phyloP scores from a whole-genome alignment of 2,329 filamentous ascomycete species.

The Pezicula neosporulosa region DNA sequence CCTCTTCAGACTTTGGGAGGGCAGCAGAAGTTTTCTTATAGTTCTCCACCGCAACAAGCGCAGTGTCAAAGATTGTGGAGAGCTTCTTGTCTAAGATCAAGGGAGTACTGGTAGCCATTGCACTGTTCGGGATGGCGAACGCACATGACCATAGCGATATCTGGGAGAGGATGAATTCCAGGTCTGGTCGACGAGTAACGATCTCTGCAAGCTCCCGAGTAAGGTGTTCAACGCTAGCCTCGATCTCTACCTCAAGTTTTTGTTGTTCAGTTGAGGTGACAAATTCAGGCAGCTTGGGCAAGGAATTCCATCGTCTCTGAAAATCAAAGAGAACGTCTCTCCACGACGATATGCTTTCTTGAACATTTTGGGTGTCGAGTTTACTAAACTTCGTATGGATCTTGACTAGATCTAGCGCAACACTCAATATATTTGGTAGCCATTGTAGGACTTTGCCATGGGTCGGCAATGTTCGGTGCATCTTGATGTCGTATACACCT shows the following conservation, averaged over 20 bases:
- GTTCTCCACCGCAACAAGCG: constrained; percentile 77
- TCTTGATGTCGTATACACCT: constrained; percentile 15
- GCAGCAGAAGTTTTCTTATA: constrained; percentile 53
- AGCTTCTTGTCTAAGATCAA: constrained; percentile 53
- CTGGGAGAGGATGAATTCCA: constrained; percentile 64
- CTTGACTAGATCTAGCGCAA: constrained; percentile 58
- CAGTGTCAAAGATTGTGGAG: constrained; percentile 65
- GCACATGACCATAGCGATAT: constrained; percentile 60
- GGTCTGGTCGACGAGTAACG: constrained; percentile 47
- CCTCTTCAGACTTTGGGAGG: constrained; percentile 56
- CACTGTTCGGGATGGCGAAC: constrained; percentile 9
- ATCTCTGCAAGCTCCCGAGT: constrained; percentile 35
- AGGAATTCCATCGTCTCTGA: constrained; percentile 35
- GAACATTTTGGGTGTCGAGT: constrained; percentile 41
- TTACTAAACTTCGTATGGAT: constrained; percentile 64
- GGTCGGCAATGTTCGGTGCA: constrained; percentile 11
- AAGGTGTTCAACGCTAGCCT: constrained; percentile 12
- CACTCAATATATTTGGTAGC: constrained; percentile 65
- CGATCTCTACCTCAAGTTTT: constrained; percentile 14
- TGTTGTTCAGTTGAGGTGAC: constrained; percentile 41
- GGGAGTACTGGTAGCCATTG: constrained; percentile 6
- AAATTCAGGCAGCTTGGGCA: constrained; percentile 47
- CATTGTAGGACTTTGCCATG: constrained; percentile 42
- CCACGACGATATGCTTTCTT: constrained; percentile 47
- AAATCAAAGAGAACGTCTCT: constrained; percentile 43